phyloP scores from a whole-genome alignment of 225 moss, liverwort and hornwort genomes.

The Sphagnum tenellum region DNA sequence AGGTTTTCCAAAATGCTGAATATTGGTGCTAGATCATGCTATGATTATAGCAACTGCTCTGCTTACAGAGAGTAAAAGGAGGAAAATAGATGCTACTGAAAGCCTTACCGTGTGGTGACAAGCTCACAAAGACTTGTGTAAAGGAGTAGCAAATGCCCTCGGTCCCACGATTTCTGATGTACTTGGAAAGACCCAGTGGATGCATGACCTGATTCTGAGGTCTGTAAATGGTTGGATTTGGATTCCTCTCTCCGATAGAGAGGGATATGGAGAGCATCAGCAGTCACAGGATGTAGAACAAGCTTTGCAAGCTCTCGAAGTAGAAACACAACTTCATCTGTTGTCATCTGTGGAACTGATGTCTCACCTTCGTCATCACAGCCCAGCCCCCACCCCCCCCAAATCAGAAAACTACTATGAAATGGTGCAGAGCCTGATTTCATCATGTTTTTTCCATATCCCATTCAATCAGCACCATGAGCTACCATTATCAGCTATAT shows the following conservation, averaged over 20 bases:
- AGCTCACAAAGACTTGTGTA: slow-evolving; percentile 48
- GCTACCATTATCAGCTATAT: too few species aligned
- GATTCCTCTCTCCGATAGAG: slow-evolving; percentile 11
- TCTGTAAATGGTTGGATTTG: slow-evolving; percentile 9
- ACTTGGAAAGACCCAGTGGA: slow-evolving; percentile 11
- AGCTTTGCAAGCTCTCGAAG: slow-evolving; percentile 39
- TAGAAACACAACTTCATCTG: slow-evolving; percentile 39
- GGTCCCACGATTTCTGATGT: slow-evolving; percentile 26
- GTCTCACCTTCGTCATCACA: slow-evolving; percentile 15
- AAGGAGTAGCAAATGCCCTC: slow-evolving; percentile 44
- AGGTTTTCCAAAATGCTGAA: too few species aligned
- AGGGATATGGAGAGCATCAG: slow-evolving; percentile 20
- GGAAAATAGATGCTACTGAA: background rate
- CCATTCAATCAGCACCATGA: too few species aligned
- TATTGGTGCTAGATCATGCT: too few species aligned
- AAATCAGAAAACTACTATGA: too few species aligned
- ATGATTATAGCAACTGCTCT: background rate
- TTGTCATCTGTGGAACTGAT: slow-evolving; percentile 26
- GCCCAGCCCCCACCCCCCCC: too few species aligned
- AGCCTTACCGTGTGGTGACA: slow-evolving; percentile 41
- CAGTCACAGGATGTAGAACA: slow-evolving; percentile 43
- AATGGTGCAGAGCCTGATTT: too few species aligned
- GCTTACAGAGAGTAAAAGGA: background rate
- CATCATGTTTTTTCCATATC: too few species aligned
- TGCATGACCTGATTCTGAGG: slow-evolving; percentile 7